phyloP scores from a whole-genome alignment of 1,284 basidiomycete species.

The Leccinum angustisporum region DNA sequence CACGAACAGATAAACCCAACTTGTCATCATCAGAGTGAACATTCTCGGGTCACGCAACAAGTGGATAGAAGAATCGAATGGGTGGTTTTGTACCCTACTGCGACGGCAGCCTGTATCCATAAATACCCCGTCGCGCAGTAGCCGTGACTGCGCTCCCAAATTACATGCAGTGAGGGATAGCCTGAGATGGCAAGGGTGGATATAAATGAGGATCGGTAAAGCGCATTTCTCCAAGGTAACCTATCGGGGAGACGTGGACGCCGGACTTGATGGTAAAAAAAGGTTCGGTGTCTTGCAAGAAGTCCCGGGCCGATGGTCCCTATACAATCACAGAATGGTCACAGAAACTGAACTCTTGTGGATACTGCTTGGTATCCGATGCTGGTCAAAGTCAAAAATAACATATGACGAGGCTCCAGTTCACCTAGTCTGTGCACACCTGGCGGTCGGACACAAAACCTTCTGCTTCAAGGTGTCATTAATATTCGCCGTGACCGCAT shows the following conservation, averaged over 20 bases:
- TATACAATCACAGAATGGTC: not conserved
- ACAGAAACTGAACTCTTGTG: not conserved
- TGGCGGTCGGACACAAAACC: not conserved
- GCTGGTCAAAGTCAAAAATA: not conserved
- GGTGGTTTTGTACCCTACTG: not conserved
- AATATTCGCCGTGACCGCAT: too few relatives aligned
- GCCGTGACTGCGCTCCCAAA: not conserved
- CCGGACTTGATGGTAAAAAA: not conserved
- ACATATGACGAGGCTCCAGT: not conserved
- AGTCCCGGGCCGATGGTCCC: not conserved
- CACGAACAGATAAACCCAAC: conserved; percentile 11
- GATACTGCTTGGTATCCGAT: not conserved
- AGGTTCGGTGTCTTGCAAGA: conserved; percentile 5
- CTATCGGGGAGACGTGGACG: not conserved
- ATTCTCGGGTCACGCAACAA: conserved; percentile 9
- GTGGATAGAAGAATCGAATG: not conserved
- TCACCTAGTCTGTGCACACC: not conserved
- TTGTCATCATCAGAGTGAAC: not conserved
- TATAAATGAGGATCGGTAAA: conserved; percentile 4
- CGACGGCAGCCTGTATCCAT: not conserved
- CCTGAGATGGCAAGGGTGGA: not conserved
- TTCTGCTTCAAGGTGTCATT: too few relatives aligned
- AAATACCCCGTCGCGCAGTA: conserved; percentile 10
- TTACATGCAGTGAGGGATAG: not conserved
- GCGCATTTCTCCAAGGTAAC: not conserved